Evolutionary conservation across 2,329 filamentous ascomycete species (phyloP).

Genomic region (Cyclaneusma minus): DNA sequence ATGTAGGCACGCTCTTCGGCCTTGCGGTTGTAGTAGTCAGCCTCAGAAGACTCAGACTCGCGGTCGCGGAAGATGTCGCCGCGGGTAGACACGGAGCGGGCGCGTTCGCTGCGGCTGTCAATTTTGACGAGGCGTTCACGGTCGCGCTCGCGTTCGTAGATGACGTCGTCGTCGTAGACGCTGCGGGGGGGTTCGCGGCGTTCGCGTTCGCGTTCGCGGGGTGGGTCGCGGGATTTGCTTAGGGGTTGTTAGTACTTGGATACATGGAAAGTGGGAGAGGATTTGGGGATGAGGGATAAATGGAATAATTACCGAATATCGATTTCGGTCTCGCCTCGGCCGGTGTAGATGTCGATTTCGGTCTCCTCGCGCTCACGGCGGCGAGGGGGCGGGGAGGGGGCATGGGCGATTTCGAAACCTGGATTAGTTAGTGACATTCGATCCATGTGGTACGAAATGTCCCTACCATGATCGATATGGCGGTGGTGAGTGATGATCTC

Average conservation of each 20-base stretch:
- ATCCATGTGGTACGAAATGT: conserved; percentile 23
- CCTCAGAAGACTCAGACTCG: conserved; percentile 28
- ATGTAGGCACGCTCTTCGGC: conserved; percentile 51
- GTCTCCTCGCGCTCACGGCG: conserved; percentile 35
- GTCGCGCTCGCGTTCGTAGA: conserved; percentile 42
- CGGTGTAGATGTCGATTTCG: conserved; percentile 45
- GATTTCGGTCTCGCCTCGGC: conserved; percentile 37
- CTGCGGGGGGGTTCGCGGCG: conserved; percentile 24
- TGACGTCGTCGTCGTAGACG: conserved; percentile 48
- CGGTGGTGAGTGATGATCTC: conserved; percentile 82
- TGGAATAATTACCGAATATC: conserved; percentile 34
- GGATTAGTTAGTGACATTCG: conserved; percentile 17
- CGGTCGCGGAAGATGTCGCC: conserved; percentile 29
- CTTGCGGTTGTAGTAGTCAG: conserved; percentile 50
- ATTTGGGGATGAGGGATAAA: conserved; percentile 15
- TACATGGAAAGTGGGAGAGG: conserved; percentile 24
- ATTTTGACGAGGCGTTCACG: conserved; percentile 30
- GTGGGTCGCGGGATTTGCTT: not conserved
- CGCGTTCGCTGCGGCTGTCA: conserved; percentile 23
- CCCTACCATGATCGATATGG: conserved; percentile 68
- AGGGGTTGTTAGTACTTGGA: conserved; percentile 7
- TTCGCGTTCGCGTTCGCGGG: not conserved
- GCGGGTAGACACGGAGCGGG: conserved; percentile 23
- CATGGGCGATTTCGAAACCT: conserved; percentile 16
- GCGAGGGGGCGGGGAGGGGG: conserved; percentile 25